These are phyloP conservation scores for Maudiozyma humilis DNA, from an alignment of 1,139 yeast genomes.

Conservation along the genomic window DNA sequence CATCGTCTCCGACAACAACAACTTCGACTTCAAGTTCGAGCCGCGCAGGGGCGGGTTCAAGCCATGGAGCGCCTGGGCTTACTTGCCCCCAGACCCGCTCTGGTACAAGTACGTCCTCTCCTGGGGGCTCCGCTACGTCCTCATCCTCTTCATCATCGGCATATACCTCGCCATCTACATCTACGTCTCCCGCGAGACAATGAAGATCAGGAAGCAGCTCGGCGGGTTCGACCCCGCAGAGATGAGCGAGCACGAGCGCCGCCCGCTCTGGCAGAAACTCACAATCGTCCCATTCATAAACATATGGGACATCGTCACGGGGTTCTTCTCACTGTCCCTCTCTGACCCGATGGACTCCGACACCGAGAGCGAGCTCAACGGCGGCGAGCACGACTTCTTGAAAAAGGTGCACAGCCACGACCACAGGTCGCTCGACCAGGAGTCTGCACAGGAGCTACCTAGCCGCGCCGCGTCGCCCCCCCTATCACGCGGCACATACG, in stretches of 20 bases:
- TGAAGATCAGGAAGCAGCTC: constrained; percentile 39
- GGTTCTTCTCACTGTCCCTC: constrained; percentile 4
- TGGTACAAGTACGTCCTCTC: constrained; percentile 72
- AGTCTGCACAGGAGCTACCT: background rate
- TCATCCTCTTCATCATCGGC: constrained; percentile 52
- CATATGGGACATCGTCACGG: constrained; percentile 7
- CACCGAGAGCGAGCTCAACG: constrained; percentile 1
- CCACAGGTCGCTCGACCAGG: background rate
- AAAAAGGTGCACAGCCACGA: background rate
- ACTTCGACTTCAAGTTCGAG: constrained; percentile 15
- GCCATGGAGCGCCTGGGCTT: constrained; percentile 72
- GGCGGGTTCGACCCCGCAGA: constrained; percentile 15
- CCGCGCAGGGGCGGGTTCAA: constrained; percentile 42
- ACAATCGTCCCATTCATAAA: constrained; percentile 13
- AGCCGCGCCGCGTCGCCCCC: background rate
- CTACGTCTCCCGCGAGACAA: constrained; percentile 59
- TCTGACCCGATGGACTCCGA: constrained; percentile 1
- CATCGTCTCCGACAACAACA: constrained; percentile 23
- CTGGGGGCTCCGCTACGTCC: constrained; percentile 75
- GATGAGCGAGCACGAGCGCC: background rate
- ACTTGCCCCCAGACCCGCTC: constrained; percentile 60
- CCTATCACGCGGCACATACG: background rate
- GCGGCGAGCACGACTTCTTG: background rate
- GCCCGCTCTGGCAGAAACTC: constrained; percentile 2
- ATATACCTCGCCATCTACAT: constrained; percentile 67